Base-by-base conservation (phyloP, 768 basidiomycete species). In the Boletellus ananiceps region DNA sequence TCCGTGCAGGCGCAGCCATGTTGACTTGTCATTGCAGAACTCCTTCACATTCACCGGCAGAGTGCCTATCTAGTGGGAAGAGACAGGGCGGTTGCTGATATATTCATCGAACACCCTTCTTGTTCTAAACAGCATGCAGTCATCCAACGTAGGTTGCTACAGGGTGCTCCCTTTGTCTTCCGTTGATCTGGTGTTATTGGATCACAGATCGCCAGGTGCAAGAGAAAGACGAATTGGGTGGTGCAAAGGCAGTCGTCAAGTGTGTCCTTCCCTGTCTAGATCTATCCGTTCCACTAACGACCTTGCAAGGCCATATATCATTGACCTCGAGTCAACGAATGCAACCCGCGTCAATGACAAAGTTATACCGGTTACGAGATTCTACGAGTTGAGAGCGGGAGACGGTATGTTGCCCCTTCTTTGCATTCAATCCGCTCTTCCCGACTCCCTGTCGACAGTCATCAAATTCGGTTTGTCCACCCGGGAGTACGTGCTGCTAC, bases 51-150 rank as follows among this genome's bases (percentile, higher is more conserved):
- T 29, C 83, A 94, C 58, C 77, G 86, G 38, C 96, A 98, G 69
- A 96, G 93, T 53, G 91, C 90, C 52, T 99, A 98, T 65, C 79
- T 98, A 7, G 76, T 96, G 49, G 96, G 96, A 2, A 75, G 96
- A 58, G 96, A 99, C 61, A 81, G 81, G 23, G 73, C 87, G 18
- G 92, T 96, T 25, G 78, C 86, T 55, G 87, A 89, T 57, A 92
- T 99, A 54, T 77, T 87, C 14, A 72, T 97, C 36, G 93, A 96
- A 51, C 96, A 99, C 63, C 95, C 95, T 2, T 98, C 95, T 6
- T 93, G 92, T 56, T 98, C 96, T 0, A 99, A 99, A 64, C 96
- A 99, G 64, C 96, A 99, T 63, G 93, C 96, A 14, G 96, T 85
- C 3, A 87, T 99, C 29, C 96, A 99, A 70, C 93, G 88, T 87